A percentile compares a stretch with the other conserved stretches of the same genome.
These are phyloP conservation scores for Penstemon barbatus DNA, from an alignment of 257 asterid genomes.

Conservation along the genomic window DNA sequence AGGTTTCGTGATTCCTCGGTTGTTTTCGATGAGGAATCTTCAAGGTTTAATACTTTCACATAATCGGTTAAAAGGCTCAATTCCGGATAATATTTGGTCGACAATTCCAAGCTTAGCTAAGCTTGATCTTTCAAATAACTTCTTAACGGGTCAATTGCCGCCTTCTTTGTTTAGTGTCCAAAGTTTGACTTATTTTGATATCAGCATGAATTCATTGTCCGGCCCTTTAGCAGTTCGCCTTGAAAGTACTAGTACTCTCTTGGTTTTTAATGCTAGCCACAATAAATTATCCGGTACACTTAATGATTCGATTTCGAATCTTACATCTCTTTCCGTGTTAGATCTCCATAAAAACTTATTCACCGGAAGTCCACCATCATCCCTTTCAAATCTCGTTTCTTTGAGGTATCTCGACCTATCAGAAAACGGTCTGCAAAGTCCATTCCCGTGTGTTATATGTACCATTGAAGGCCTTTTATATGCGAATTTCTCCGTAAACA, in stretches of 20 bases:
- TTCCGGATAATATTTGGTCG: constrained; percentile 45
- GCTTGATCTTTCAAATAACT: constrained; percentile 64
- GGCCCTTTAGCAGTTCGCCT: constrained; percentile 40
- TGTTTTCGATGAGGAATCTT: constrained; percentile 45
- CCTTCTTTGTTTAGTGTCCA: constrained; percentile 45
- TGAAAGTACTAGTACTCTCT: constrained; percentile 43
- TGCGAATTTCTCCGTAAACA: constrained; percentile 67
- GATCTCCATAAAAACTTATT: constrained; percentile 69
- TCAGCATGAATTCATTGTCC: constrained; percentile 59
- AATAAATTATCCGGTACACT: constrained; percentile 52
- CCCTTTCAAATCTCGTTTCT: constrained; percentile 55
- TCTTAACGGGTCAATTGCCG: constrained; percentile 57
- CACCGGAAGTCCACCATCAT: constrained; percentile 49
- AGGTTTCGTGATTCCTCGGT: constrained; percentile 40
- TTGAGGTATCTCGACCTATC: constrained; percentile 81
- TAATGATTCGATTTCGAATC: constrained; percentile 46
- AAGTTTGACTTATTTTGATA: constrained; percentile 62
- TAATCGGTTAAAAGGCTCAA: constrained; percentile 51
- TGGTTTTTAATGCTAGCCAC: constrained; percentile 63
- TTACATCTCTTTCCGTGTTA: constrained; percentile 54
- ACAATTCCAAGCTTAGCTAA: constrained; percentile 44
- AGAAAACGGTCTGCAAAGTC: constrained; percentile 47
- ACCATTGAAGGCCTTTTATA: constrained; percentile 53
- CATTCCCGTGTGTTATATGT: constrained; percentile 72
- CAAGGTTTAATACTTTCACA: constrained; percentile 79